Evolutionary conservation across 1,139 yeast species (phyloP).

Genomic region (Saccharomyces hybrid): DNA sequence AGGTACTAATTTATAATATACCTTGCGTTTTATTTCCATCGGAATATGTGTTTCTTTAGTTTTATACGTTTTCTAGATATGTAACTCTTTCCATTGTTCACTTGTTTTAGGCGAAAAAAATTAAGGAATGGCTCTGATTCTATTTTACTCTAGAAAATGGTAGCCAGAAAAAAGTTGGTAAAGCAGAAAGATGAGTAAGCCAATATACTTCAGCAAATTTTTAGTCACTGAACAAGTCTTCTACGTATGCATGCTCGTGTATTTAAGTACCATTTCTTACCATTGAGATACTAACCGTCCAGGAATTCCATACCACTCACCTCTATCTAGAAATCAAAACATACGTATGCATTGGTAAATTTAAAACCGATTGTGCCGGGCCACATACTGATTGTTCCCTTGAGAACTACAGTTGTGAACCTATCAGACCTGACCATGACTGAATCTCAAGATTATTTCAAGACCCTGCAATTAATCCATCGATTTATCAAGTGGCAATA

Average conservation of each 20-base stretch:
- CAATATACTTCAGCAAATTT: constrained; percentile 28
- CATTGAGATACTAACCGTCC: not conserved
- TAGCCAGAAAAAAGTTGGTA: not conserved
- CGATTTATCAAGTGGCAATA: constrained; percentile 54
- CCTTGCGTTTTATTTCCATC: not conserved
- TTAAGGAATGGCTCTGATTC: not conserved
- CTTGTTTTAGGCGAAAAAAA: not conserved
- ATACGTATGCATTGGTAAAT: constrained; percentile 77
- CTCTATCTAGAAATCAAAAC: constrained; percentile 36
- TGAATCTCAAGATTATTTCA: constrained; percentile 73
- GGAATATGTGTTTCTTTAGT: not conserved
- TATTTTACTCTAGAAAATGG: too few species aligned
- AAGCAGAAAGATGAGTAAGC: constrained; percentile 11
- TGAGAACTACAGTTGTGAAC: constrained; percentile 49
- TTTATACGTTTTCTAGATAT: not conserved
- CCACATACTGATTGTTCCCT: constrained; percentile 80
- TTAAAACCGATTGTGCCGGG: constrained; percentile 87
- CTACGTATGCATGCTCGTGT: constrained; percentile 13
- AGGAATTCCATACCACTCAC: not conserved
- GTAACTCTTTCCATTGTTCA: not conserved
- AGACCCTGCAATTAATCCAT: constrained; percentile 62
- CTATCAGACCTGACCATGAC: constrained; percentile 60
- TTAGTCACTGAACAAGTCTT: constrained; percentile 31
- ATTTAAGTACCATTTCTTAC: not conserved
- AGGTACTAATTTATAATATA: not conserved